These are phyloP conservation scores for Zostera marina DNA, from an alignment of 116 monocot genomes.

Conservation along the genomic window DNA sequence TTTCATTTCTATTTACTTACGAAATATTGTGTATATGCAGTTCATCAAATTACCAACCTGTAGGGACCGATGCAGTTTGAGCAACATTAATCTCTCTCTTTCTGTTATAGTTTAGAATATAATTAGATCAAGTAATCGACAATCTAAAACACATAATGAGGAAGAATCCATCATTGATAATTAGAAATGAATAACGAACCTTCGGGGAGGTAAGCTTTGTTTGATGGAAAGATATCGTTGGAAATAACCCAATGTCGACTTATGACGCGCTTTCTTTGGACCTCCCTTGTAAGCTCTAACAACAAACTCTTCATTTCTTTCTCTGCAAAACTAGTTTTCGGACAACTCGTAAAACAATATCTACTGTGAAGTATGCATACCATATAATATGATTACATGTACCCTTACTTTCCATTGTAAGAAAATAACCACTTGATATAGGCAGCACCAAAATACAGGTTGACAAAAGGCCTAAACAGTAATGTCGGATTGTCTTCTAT, in stretches of 20 bases:
- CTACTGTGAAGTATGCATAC: neutral
- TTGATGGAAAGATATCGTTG: slow-evolving; percentile 56
- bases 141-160: no score
- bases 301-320: slow-evolving; percentile 88
- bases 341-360: neutral
- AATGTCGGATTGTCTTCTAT: slow-evolving; percentile 35
- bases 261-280: slow-evolving; percentile 73
- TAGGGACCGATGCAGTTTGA: no score
- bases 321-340: slow-evolving; percentile 24
- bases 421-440: slow-evolving; percentile 68
- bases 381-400: no score
- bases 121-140: no score
- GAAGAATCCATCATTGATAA: no score
- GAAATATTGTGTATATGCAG: no score
- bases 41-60: no score
- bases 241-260: slow-evolving; percentile 69
- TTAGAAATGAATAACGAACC: slow-evolving; percentile 11
- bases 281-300: slow-evolving; percentile 82
- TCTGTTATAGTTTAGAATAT: no score
- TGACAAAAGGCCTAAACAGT: slow-evolving; percentile 74
- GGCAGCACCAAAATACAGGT: slow-evolving; percentile 89
- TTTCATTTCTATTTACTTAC: no score
- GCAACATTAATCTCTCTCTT: no score
- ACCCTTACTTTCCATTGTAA: slow-evolving; percentile 76
- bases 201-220: slow-evolving; percentile 39